Evolutionary conservation across 495 filamentous ascomycete genomes (phyloP), one percentile per base, ranked within the genome.

Genomic region (Xylaria telfairii): DNA sequence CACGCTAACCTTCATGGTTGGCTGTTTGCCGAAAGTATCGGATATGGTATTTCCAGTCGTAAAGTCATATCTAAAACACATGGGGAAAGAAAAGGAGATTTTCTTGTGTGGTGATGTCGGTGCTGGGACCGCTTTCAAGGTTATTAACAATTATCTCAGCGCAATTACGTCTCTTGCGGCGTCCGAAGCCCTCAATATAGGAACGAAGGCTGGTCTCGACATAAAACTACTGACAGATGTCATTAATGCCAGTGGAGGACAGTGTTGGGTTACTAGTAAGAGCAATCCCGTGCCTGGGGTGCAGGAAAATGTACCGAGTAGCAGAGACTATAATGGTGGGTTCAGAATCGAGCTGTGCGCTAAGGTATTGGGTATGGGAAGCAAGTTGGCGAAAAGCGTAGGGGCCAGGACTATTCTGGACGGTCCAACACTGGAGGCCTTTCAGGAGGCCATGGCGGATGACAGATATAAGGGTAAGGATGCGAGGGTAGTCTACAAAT

Each of bases 1-100:
- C 26, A 85, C 80, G 2, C 76, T 87, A 5, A 86, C 85, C 1
- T 87, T 87, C 71, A 81, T 81, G 78, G 75, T 79, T 19, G 79
- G 79, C 34, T 75, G 73, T 37, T 2, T 47, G 0, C 69, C 68
- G 0, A 15, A 44, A 0, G 46, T 47, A 8, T 68, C 75, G 0
- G 41, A 44, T 15, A 30, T 9, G 1, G 61, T 73, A 12, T 77
- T 76, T 68, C 71, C 73, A 1, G 4, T 67, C 10, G 69, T 74
- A 9, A 44, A 72, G 34, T 70, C 73, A 4, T 65, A 74, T 37
- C 64, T 78, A 32, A 9, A n/a, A 26, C 69, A 73, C 46, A 78
- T 83, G 65, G 79, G 79, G 15, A 67, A 74, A n/a, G 65, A 69
- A 6, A 47, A 71, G 26, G 77, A 77, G 12, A 76, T 78, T 62